A percentile compares a stretch with the other conserved stretches of the same genome.
Evolutionary conservation across 2,329 filamentous ascomycete species (phyloP).

Genomic region (Cladophialophora exuberans): DNA sequence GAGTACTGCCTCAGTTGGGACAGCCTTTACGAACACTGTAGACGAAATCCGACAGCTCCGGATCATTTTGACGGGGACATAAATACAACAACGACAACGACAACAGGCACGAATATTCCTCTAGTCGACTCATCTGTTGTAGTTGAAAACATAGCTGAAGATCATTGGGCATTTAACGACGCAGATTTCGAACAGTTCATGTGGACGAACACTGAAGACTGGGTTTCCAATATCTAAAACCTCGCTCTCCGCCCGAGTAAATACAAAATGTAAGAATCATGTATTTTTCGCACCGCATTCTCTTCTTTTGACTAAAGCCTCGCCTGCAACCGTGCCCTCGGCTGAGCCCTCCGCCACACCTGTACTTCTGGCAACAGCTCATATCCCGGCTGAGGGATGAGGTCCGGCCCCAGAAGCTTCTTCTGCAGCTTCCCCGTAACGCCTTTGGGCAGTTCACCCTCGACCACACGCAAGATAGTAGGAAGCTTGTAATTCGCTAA

Average conservation of each 20-base stretch:
- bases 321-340: slow-evolving; percentile 1
- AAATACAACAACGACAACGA: too few relatives aligned
- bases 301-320: background rate
- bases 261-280: background rate
- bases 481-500: slow-evolving; percentile 54
- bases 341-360: slow-evolving; percentile 28
- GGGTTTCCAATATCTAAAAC: slow-evolving; percentile 3
- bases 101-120: background rate
- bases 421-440: slow-evolving; percentile 54
- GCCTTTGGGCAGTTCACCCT: slow-evolving; percentile 52
- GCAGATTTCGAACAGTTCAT: slow-evolving; percentile 7
- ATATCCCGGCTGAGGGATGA: slow-evolving; percentile 39
- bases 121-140: background rate
- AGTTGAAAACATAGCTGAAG: slow-evolving; percentile 2
- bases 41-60: slow-evolving; percentile 1
- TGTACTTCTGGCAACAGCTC: slow-evolving; percentile 31
- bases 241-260: background rate
- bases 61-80: slow-evolving; percentile 1
- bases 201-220: slow-evolving; percentile 6
- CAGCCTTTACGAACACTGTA: slow-evolving; percentile 3
- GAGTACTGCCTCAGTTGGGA: slow-evolving; percentile 2
- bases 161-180: slow-evolving; percentile 4
- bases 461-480: slow-evolving; percentile 48
- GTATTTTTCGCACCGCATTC: background rate
- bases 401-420: slow-evolving; percentile 45